These are phyloP conservation scores for Amylocystis lapponica DNA, from an alignment of 768 basidiomycete species.

Conservation along the genomic window DNA sequence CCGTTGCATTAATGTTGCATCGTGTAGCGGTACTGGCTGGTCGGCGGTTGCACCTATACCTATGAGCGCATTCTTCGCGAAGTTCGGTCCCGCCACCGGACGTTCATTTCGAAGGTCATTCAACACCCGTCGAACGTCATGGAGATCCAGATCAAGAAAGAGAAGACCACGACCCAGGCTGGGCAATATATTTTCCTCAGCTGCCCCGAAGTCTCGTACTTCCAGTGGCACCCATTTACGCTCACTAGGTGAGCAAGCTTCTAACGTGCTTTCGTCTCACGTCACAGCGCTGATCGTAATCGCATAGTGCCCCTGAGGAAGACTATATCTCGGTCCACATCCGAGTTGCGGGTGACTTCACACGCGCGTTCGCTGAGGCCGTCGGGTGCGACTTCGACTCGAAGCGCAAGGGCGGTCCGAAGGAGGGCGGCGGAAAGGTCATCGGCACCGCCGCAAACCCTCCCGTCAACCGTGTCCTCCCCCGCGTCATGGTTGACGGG, in stretches of 20 bases:
- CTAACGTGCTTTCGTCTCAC: background rate
- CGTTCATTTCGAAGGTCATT: conserved; percentile 91
- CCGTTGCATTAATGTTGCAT: conserved; percentile 1
- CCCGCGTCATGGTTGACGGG: conserved; percentile 93
- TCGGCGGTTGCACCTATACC: conserved; percentile 84
- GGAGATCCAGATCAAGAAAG: conserved; percentile 97
- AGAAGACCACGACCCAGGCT: conserved; percentile 74
- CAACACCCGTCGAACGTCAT: conserved; percentile 93
- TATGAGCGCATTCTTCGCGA: conserved; percentile 88
- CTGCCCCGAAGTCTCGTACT: conserved; percentile 90
- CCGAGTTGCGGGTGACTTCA: conserved; percentile 90
- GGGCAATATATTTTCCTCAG: conserved; percentile 93
- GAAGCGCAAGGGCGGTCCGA: conserved; percentile 41
- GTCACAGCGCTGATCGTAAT: background rate
- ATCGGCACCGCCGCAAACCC: conserved; percentile 52
- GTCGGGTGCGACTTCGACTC: conserved; percentile 80
- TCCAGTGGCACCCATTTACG: conserved; percentile 97
- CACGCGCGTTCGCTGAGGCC: conserved; percentile 69
- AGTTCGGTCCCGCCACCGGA: conserved; percentile 83
- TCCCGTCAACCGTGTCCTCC: conserved; percentile 67
- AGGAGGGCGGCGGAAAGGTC: conserved; percentile 51
- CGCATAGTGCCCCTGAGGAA: conserved; percentile 80
- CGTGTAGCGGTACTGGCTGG: conserved; percentile 78
- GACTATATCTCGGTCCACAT: conserved; percentile 94
- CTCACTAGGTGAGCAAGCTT: conserved; percentile 65